These are phyloP conservation scores for Capsella rubella DNA, from an alignment of 441 rosid species.

Conservation along the genomic window DNA sequence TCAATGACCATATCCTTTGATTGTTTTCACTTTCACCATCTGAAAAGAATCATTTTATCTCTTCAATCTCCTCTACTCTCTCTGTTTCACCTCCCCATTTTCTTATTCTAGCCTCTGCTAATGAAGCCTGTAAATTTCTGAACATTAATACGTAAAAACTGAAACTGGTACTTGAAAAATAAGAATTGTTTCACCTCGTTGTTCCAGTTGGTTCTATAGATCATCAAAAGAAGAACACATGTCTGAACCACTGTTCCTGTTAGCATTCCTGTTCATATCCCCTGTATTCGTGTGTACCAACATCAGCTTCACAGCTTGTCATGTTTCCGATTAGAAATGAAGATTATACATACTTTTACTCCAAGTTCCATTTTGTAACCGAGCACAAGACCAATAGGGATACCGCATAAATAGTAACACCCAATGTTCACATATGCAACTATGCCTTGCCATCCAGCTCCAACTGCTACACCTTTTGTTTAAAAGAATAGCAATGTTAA, in stretches of 20 bases:
- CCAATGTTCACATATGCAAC: slow-evolving; percentile 69
- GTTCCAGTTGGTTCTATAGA: slow-evolving; percentile 65
- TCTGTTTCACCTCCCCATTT: slow-evolving; percentile 57
- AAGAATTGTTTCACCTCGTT: slow-evolving; percentile 49
- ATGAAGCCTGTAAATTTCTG: slow-evolving; percentile 52
- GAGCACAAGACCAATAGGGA: slow-evolving; percentile 60
- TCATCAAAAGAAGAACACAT: slow-evolving; percentile 46
- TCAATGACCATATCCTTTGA: background rate
- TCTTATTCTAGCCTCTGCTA: slow-evolving; percentile 59
- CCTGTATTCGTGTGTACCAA: slow-evolving; percentile 36
- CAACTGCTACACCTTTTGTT: slow-evolving; percentile 66
- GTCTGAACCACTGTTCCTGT: slow-evolving; percentile 60
- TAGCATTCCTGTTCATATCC: slow-evolving; percentile 69
- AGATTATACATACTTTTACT: slow-evolving; percentile 46
- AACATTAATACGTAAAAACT: background rate
- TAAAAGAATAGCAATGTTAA: background rate
- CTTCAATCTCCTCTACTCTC: background rate
- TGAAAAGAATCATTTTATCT: background rate
- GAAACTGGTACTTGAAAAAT: no score
- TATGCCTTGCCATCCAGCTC: slow-evolving; percentile 76
- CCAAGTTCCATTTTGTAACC: slow-evolving; percentile 59
- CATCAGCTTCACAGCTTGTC: background rate
- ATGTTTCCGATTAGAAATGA: background rate
- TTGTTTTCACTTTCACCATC: background rate
- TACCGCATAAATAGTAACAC: slow-evolving; percentile 65